phyloP scores from a whole-genome alignment of 164 flowering plant species.

The Macadamia integrifolia region DNA sequence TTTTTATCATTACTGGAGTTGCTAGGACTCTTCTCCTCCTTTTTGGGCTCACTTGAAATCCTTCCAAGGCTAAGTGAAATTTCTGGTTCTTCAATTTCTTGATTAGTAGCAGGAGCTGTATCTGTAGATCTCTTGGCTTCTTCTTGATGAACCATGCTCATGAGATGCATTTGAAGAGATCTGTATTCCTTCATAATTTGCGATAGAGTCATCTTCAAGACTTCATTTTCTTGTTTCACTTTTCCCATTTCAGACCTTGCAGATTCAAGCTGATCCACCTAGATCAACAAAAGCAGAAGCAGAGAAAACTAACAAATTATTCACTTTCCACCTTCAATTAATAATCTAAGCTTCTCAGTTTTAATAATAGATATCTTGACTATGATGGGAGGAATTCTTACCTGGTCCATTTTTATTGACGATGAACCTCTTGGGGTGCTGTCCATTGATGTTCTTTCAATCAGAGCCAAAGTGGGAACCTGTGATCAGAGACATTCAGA shows the following conservation, averaged over 20 bases:
- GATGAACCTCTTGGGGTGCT: conserved; percentile 8
- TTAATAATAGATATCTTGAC: too few species aligned
- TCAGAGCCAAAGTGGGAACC: background rate
- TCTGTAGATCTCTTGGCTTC: conserved; percentile 19
- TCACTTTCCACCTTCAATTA: too few species aligned
- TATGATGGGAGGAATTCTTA: too few species aligned
- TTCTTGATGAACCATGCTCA: conserved; percentile 34
- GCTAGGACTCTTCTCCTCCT: conserved; percentile 23
- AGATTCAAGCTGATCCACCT: conserved; percentile 46
- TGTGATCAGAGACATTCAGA: too few species aligned
- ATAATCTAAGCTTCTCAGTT: too few species aligned
- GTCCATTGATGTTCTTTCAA: conserved; percentile 5
- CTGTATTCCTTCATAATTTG: conserved; percentile 52
- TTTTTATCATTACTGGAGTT: conserved; percentile 16
- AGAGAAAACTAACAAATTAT: background rate
- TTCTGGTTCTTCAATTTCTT: conserved; percentile 38
- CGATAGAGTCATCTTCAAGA: conserved; percentile 43
- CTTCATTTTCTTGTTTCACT: conserved; percentile 69
- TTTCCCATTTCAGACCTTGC: conserved; percentile 66
- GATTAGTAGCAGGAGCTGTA: conserved; percentile 9
- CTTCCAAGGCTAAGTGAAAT: conserved; percentile 76
- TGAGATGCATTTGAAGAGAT: conserved; percentile 45
- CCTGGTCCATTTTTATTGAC: conserved; percentile 5
- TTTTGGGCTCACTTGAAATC: conserved; percentile 25
- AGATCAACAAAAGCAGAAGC: conserved; percentile 1